Evolutionary conservation across 306 rosid genomes (phyloP).

Genomic region (Dryas drummondii): DNA sequence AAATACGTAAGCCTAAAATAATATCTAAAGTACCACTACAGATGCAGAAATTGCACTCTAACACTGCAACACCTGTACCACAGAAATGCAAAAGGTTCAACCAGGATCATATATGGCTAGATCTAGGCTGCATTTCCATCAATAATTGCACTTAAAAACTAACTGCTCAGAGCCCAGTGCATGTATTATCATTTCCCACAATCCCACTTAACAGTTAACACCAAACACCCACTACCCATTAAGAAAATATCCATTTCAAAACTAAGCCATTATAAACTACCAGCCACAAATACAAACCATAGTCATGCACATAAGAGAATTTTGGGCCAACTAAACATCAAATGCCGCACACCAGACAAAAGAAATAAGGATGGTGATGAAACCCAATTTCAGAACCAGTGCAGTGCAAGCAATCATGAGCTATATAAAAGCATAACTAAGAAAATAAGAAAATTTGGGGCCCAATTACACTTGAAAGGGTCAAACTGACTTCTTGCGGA

Average conservation of each 20-base stretch:
- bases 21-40: no score
- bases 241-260: neutral
- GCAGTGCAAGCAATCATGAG: neutral
- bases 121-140: constrained; percentile 27
- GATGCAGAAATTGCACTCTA: no score
- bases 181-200: constrained; percentile 29
- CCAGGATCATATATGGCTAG: neutral
- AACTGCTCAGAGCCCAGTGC: constrained; percentile 45
- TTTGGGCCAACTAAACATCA: neutral
- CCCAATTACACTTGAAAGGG: neutral
- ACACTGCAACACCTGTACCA: neutral
- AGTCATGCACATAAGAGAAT: neutral
- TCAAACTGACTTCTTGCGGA: neutral
- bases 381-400: neutral
- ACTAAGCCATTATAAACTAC: neutral
- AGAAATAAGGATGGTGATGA: neutral
- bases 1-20: no score
- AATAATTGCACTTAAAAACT: constrained; percentile 16
- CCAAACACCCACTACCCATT: neutral
- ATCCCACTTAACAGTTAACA: neutral
- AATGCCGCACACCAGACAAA: neutral
- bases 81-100: neutral
- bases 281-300: no score
- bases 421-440: neutral
- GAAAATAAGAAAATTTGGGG: neutral